Conservation (phyloP, 306 rosid genomes). For the Chamaecrista fasciculata region DNA sequence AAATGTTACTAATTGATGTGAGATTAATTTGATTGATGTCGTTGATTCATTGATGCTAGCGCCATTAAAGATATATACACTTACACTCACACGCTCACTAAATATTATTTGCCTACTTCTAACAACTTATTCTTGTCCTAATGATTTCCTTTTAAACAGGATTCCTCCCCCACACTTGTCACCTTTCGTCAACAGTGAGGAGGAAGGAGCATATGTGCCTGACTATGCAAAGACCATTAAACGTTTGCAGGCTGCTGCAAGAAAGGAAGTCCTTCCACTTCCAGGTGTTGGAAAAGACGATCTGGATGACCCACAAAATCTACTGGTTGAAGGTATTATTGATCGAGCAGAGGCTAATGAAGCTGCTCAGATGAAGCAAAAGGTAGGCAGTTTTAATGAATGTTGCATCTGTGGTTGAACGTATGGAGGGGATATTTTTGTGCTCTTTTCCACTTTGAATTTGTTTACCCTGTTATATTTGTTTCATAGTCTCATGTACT, state of each 20-base stretch:
- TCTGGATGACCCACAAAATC: conserved; percentile 77
- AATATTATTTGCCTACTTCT: neutral
- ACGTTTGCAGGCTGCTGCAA: conserved; percentile 64
- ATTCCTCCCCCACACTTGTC: conserved; percentile 90
- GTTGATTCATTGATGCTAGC: neutral
- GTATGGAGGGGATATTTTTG: neutral
- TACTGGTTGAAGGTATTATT: conserved; percentile 66
- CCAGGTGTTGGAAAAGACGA: conserved; percentile 71
- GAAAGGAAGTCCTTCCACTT: conserved; percentile 72
- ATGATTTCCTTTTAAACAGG: conserved; percentile 42
- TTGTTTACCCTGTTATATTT: neutral
- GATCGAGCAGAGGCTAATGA: conserved; percentile 84
- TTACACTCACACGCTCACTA: neutral
- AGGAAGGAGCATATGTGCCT: conserved; percentile 83
- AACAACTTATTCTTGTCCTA: neutral
- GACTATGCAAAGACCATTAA: conserved; percentile 87
- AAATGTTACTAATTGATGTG: neutral
- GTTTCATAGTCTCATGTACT: neutral
- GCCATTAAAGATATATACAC: too few species aligned
- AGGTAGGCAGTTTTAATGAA: conserved; percentile 41
- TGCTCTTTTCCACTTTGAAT: neutral
- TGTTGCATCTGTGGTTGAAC: neutral
- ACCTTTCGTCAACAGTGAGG: conserved; percentile 79
- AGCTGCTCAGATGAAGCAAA: conserved; percentile 66
- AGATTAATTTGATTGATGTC: neutral